These are phyloP conservation scores for Musa acuminata DNA, from an alignment of 176 grass and related monocot species.

Conservation along the genomic window DNA sequence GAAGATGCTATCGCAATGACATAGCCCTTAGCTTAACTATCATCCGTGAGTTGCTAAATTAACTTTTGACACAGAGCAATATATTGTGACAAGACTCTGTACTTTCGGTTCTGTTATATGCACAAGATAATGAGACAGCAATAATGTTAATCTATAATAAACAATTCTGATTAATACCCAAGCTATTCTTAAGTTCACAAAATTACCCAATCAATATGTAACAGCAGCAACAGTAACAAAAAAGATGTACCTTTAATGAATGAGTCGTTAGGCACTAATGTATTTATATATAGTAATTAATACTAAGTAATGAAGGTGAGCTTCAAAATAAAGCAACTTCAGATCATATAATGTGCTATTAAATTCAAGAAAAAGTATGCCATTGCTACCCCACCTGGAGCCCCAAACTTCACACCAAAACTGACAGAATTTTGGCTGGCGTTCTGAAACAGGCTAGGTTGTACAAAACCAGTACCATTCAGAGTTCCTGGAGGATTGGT, in stretches of 20 bases:
- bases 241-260: neutral
- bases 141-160: too few relatives aligned
- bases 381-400: slow-evolving; percentile 17
- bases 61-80: too few relatives aligned
- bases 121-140: too few relatives aligned
- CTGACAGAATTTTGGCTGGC: slow-evolving; percentile 27
- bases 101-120: too few relatives aligned
- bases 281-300: neutral
- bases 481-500: slow-evolving; percentile 19
- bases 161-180: neutral
- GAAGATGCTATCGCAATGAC: too few relatives aligned
- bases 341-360: neutral
- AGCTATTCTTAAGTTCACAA: neutral
- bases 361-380: neutral
- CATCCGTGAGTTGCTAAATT: too few relatives aligned
- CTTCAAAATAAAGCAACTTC: neutral
- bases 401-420: slow-evolving; percentile 53
- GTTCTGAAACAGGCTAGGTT: slow-evolving; percentile 25
- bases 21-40: too few relatives aligned
- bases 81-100: too few relatives aligned
- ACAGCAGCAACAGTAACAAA: neutral
- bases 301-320: neutral
- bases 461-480: slow-evolving; percentile 18
- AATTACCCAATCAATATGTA: neutral
- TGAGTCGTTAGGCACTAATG: neutral